Evolutionary conservation across 768 basidiomycete species (phyloP), one percentile per base, ranked within the genome.

Genomic region (Boletus rubescentipes): DNA sequence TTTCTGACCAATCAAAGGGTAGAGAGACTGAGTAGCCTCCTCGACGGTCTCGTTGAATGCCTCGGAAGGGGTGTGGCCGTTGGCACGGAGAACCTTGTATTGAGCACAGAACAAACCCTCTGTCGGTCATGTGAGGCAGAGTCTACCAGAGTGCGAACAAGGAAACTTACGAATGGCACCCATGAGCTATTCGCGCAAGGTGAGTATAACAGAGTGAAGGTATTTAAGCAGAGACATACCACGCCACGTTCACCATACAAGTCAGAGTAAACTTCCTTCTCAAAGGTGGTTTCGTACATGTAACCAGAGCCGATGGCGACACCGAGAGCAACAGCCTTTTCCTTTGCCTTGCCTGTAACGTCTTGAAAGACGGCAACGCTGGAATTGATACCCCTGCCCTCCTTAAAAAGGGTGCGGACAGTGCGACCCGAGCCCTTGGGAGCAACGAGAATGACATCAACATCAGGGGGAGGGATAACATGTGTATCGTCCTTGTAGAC

Each of bases 21-120:
- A 98, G 59, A 99, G 85, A 36, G 93, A 96, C 71, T 99, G 95
- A 39, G 96, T 98, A n/a, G 97, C 97, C 78, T 98, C 97, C 76
- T 98, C 97, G 57, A 98, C 97, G 55, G 97, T 98, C 81, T 99
- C 97, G 75, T 99, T 98, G 86, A 99, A 98, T 45, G 95, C 95
- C 72, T 99, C 97, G 39, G 96, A 98, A 49, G 97, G 97, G 5
- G 85, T 78, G 82, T 99, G 97, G 51, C 94, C 94, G 70, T 96
- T 96, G 69, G 88, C 90, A 69, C 94, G 92, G 66, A 97, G 90
- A 54, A 96, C 89, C 81, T 94, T 86, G 84, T 98, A 99, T 76
- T 99, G 97, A 37, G 97, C 97, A 64, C 94, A 81, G 91, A 99
- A 98, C 69, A 99, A 84, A 61, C 97, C 97, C 87, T 99, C 88